phyloP scores from a whole-genome alignment of 371 early-diverging fungal species.

The Mucor irregularis region DNA sequence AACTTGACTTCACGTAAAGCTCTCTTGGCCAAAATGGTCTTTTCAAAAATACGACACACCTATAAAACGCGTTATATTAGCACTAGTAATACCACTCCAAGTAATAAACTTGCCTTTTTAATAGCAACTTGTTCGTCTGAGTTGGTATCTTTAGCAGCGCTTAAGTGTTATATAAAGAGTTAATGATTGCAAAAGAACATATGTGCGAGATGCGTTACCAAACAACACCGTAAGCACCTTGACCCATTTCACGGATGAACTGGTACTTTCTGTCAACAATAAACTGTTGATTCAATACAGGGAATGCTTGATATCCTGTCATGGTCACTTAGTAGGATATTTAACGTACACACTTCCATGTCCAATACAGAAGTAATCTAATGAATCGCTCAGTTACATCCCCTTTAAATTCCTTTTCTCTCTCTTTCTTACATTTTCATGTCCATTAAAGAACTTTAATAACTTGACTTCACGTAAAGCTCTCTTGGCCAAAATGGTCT shows the following conservation, averaged over 20 bases:
- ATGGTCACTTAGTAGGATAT: conserved; percentile 40
- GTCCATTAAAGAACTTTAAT: conserved; percentile 85
- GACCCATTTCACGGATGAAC: conserved; percentile 86
- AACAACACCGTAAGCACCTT: conserved; percentile 92
- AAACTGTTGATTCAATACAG: conserved; percentile 71
- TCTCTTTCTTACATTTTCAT: conserved; percentile 74
- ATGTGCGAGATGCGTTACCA: too few relatives aligned
- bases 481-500: conserved; percentile 83
- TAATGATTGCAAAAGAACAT: too few relatives aligned
- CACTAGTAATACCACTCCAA: not conserved
- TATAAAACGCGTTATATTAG: conserved; percentile 1
- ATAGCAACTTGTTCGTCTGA: conserved; percentile 90
- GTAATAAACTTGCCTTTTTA: conserved; percentile 79
- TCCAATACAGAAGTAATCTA: conserved; percentile 83
- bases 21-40: conserved; percentile 83
- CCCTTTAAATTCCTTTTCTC: not conserved
- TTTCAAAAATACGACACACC: conserved; percentile 69
- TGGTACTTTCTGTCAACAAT: conserved; percentile 76
- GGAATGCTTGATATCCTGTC: conserved; percentile 58
- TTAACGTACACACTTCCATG: conserved; percentile 59
- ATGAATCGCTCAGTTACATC: not conserved
- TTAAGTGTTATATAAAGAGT: too few relatives aligned
- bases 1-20: conserved; percentile 90
- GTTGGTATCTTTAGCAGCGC: conserved; percentile 77
- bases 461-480: conserved; percentile 90